These are phyloP conservation scores for Fusarium brevicatenulatum DNA, from an alignment of 2,329 filamentous ascomycete genomes.

Conservation along the genomic window DNA sequence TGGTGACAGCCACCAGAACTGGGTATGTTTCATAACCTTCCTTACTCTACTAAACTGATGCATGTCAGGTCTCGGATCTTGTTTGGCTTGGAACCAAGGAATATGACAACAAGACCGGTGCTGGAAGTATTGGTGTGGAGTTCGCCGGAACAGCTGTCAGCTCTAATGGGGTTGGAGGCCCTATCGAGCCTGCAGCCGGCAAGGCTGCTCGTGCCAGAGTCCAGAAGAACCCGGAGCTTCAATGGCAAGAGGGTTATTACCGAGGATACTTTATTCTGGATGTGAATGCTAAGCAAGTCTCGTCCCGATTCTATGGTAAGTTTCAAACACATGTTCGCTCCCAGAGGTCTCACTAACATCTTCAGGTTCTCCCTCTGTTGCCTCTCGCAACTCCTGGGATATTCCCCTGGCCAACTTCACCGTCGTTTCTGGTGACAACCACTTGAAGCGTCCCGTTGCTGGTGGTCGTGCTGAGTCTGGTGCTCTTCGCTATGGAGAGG, in stretches of 20 bases:
- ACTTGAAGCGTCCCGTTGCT: constrained; percentile 56
- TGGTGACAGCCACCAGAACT: constrained; percentile 69
- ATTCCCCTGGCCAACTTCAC: constrained; percentile 77
- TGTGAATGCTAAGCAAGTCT: constrained; percentile 64
- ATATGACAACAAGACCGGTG: constrained; percentile 64
- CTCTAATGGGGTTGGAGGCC: constrained; percentile 42
- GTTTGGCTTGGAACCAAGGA: constrained; percentile 65
- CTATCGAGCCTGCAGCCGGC: constrained; percentile 57
- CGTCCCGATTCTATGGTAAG: constrained; percentile 71
- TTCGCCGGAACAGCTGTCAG: constrained; percentile 73
- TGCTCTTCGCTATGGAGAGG: constrained; percentile 60
- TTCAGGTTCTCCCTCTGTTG: constrained; percentile 61
- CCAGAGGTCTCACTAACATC: neutral
- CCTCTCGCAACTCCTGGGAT: constrained; percentile 70
- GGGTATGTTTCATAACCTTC: neutral
- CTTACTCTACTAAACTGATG: neutral
- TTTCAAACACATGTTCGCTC: neutral
- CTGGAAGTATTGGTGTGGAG: constrained; percentile 68
- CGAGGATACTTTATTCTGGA: constrained; percentile 77
- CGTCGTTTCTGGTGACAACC: constrained; percentile 70
- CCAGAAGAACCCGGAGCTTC: constrained; percentile 68
- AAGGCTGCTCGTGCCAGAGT: constrained; percentile 21
- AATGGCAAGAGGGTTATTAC: constrained; percentile 80
- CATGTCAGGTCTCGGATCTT: constrained; percentile 64
- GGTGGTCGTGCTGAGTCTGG: constrained; percentile 63